Evolutionary conservation across 148 eudicot genomes (phyloP).

Genomic region (Linanthus parryae): DNA sequence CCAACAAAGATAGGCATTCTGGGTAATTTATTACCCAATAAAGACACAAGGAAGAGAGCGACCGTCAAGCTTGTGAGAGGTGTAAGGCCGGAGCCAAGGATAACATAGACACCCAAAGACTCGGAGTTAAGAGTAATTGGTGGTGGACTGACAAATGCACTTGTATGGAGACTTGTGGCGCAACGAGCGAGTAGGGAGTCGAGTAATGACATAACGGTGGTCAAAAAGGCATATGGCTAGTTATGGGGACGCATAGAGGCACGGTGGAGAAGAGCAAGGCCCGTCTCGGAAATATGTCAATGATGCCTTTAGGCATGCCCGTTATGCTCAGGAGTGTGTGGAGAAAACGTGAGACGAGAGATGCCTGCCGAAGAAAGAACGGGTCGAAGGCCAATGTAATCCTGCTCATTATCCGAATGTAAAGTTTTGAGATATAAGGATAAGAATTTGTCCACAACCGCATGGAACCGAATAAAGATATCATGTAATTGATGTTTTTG

Average conservation of each 20-base stretch:
- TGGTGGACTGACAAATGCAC: neutral
- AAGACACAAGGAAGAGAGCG: too few species aligned
- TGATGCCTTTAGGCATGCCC: too few species aligned
- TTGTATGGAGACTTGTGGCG: neutral
- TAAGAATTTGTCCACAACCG: neutral
- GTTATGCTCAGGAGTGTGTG: conserved; percentile 1
- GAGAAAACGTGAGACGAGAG: neutral
- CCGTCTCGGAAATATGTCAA: neutral
- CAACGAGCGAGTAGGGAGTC: neutral
- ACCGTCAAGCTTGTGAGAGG: too few species aligned
- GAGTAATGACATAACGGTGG: neutral
- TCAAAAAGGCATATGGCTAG: neutral
- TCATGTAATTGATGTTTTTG: neutral
- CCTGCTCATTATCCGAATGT: too few species aligned
- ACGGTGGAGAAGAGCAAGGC: neutral
- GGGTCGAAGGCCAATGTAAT: neutral
- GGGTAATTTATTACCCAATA: neutral
- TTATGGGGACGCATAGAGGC: too few species aligned
- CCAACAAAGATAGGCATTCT: neutral
- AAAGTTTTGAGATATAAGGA: neutral
- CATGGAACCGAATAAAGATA: neutral
- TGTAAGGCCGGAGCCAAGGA: too few species aligned
- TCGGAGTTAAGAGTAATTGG: neutral
- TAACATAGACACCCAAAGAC: too few species aligned
- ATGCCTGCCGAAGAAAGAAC: neutral